These are phyloP conservation scores for Plantago coronopus DNA, from an alignment of 305 asterid species.

Conservation along the genomic window DNA sequence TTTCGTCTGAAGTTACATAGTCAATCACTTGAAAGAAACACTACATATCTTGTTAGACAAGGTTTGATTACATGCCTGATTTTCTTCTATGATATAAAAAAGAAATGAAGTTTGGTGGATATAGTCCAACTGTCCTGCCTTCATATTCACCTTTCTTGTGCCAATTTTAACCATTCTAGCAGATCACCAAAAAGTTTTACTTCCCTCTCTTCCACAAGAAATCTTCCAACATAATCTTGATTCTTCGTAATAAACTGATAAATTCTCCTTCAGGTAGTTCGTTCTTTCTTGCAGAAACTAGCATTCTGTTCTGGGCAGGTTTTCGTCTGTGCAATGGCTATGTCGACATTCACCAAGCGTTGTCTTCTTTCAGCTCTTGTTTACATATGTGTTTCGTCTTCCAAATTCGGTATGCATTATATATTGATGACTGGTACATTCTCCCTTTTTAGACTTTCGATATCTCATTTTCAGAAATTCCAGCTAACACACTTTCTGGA, in stretches of 20 bases:
- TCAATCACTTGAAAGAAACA: background rate
- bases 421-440: background rate
- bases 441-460: background rate
- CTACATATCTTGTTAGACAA: constrained; percentile 23
- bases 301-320: no score
- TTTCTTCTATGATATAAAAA: constrained; percentile 24
- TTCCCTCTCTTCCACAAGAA: constrained; percentile 12
- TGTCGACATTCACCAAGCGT: constrained; percentile 27
- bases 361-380: constrained; percentile 27
- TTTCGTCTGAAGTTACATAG: constrained; percentile 4
- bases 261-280: constrained; percentile 22
- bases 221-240: constrained; percentile 17
- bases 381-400: constrained; percentile 29
- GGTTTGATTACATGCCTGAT: constrained; percentile 45
- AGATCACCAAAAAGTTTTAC: constrained; percentile 42
- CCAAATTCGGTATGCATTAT: constrained; percentile 38
- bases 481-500: background rate
- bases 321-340: constrained; percentile 33
- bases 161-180: constrained; percentile 33
- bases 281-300: no score
- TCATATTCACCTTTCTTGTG: constrained; percentile 27
- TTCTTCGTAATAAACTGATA: background rate
- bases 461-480: background rate
- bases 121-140: constrained; percentile 42
- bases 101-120: constrained; percentile 40